Evolutionary conservation across 192 early-diverging fungal species (phyloP), one percentile per base, ranked within the genome.

Genomic region (Glomus cerebriforme): DNA sequence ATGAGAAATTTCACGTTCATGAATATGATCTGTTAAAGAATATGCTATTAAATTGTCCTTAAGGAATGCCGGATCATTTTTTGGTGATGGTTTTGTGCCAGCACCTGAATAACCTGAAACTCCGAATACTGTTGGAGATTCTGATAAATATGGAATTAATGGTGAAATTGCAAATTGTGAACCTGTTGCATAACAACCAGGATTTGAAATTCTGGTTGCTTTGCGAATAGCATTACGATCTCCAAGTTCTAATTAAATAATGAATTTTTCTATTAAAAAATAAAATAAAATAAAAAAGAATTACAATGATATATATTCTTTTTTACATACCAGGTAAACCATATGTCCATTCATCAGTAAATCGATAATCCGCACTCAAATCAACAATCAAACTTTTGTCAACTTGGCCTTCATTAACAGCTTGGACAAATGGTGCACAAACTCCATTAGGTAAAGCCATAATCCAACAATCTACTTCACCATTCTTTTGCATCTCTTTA

Each of bases 71-170:
- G 93, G 87, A 83, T 99, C 94, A 86, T 99, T 99, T 85, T 98
- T 98, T 72, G 92, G 93, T 68, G 95, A 96, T 59, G 98, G 96
- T 76, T 93, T 96, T 39, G 98, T 99, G 5, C 98, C 98, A 13
- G 98, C 98, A n/a, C 98, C 98, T 80, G 93, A 95, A 88, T 99
- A 99, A 22, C 98, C 98, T 47, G 95, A 96, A 4, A 98, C 95
- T 69, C 95, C 96, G 91, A 98, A 96, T 32, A 98, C 89, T 31
- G 95, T 92, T 27, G 95, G 95, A 15, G 80, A 64, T 35, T 87
- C 82, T 0, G 81, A 88, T 65, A 95, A 66, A 75, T 85, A 90
- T 10, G 90, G 89, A 59, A 96, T 82, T 64, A 99, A 86, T 17
- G 98, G 98, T 10, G 91, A 92, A 75, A 98, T 84, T 0, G 93